These are phyloP conservation scores for Zymoseptoria brevis DNA, from an alignment of 2,329 filamentous ascomycete genomes.

Conservation along the genomic window DNA sequence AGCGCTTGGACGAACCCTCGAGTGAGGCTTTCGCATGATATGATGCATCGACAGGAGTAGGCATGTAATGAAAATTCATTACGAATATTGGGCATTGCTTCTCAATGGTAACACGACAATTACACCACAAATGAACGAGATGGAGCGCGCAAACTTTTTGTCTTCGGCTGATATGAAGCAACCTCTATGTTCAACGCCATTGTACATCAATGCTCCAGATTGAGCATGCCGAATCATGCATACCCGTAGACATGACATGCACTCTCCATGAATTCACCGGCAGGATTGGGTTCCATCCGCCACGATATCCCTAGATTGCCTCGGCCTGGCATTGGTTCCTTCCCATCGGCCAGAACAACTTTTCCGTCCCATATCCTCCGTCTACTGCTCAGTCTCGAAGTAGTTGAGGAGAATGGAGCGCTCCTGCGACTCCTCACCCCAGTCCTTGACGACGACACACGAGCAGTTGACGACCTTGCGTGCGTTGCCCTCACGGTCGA, in stretches of 20 bases:
- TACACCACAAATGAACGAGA: no score
- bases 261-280: background rate
- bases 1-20: no score
- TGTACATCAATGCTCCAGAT: background rate
- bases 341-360: background rate
- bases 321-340: background rate
- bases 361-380: background rate
- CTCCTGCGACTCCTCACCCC: conserved; percentile 99
- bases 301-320: background rate
- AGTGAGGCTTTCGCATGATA: no score
- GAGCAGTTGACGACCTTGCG: conserved; percentile 99
- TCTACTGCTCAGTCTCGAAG: conserved; percentile 78
- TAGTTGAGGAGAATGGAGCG: conserved; percentile 99
- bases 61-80: no score
- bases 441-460: conserved; percentile 98
- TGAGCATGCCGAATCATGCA: background rate
- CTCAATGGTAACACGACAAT: no score
- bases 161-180: background rate
- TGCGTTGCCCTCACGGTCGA: conserved; percentile 98
- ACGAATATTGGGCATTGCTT: no score
- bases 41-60: no score
- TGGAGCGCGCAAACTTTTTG: background rate
- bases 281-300: background rate
- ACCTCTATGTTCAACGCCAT: background rate
- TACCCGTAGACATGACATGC: background rate